phyloP scores from a whole-genome alignment of 139 green algal genomes.

The Chlamydomonas incerta region DNA sequence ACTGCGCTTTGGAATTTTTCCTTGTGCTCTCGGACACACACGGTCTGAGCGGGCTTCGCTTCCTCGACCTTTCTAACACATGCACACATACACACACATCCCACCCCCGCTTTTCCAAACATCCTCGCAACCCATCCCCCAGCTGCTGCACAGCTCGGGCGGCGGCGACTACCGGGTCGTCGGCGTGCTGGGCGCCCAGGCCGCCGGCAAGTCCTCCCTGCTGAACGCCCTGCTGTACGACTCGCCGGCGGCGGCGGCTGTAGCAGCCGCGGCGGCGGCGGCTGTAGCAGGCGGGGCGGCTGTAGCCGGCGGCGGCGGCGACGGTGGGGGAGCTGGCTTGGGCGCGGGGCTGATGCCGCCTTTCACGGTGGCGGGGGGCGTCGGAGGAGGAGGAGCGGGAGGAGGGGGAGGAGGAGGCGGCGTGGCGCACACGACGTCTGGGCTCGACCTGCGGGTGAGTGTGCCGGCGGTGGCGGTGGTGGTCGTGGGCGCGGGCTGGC shows the following conservation, averaged over 20 bases:
- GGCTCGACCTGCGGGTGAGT: no score
- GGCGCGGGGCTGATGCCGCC: neutral
- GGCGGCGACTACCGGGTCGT: constrained; percentile 21
- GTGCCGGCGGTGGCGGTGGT: no score
- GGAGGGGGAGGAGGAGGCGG: no score
- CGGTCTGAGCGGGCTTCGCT: no score
- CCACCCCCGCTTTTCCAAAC: neutral
- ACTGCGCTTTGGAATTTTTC: neutral
- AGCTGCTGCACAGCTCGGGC: constrained; percentile 1
- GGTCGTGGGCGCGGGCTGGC: no score
- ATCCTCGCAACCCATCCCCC: no score
- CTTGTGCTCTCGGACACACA: neutral
- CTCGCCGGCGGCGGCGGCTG: no score
- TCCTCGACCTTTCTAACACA: no score
- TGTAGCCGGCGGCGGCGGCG: neutral
- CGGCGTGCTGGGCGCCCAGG: constrained; percentile 17
- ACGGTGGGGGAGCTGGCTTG: neutral
- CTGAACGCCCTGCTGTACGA: constrained; percentile 38
- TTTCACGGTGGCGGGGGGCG: neutral
- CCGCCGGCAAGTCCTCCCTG: constrained; percentile 27
- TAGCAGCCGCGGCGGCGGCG: neutral
- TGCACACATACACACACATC: no score
- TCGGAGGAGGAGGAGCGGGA: no score
- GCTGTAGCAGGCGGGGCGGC: neutral
- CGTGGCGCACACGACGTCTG: no score